Conservation (phyloP, 75 land plant species). For the Pseudotsuga menziesii region DNA sequence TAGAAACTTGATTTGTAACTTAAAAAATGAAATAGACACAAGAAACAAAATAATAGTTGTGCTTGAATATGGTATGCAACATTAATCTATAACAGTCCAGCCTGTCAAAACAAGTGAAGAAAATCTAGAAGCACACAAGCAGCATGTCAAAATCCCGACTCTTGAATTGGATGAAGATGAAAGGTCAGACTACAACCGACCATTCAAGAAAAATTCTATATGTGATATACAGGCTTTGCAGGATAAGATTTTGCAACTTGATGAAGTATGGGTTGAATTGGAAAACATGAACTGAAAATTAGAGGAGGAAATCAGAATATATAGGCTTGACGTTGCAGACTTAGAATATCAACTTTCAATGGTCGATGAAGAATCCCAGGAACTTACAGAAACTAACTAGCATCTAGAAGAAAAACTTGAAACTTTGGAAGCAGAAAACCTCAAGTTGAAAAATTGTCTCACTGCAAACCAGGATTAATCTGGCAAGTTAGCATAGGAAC, state of each 20-base stretch:
- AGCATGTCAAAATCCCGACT: background rate
- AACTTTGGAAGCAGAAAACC: slow-evolving; percentile 13
- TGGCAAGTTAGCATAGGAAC: slow-evolving; percentile 8
- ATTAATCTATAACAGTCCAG: background rate
- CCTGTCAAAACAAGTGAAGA: background rate
- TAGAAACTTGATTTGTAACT: slow-evolving; percentile 7
- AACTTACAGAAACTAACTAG: slow-evolving; percentile 15
- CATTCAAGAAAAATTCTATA: slow-evolving; percentile 4
- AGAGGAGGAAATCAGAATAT: slow-evolving; percentile 21
- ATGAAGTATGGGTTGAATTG: slow-evolving; percentile 15
- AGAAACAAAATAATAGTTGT: background rate
- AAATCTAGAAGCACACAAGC: slow-evolving; percentile 2
- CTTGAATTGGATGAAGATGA: background rate
- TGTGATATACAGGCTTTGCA: slow-evolving; percentile 9
- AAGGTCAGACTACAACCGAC: slow-evolving; percentile 7
- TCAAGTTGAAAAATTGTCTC: slow-evolving; percentile 3
- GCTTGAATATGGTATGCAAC: slow-evolving; percentile 2
- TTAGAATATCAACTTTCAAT: slow-evolving; percentile 21
- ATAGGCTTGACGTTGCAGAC: slow-evolving; percentile 15
- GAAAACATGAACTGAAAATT: slow-evolving; percentile 15
- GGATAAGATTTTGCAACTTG: slow-evolving; percentile 8
- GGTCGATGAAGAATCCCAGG: slow-evolving; percentile 14
- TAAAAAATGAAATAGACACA: slow-evolving; percentile 17
- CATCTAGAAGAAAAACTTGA: slow-evolving; percentile 15
- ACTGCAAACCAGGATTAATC: slow-evolving; percentile 8